Evolutionary conservation across 306 rosid genomes (phyloP).

Genomic region (Alnus glutinosa): DNA sequence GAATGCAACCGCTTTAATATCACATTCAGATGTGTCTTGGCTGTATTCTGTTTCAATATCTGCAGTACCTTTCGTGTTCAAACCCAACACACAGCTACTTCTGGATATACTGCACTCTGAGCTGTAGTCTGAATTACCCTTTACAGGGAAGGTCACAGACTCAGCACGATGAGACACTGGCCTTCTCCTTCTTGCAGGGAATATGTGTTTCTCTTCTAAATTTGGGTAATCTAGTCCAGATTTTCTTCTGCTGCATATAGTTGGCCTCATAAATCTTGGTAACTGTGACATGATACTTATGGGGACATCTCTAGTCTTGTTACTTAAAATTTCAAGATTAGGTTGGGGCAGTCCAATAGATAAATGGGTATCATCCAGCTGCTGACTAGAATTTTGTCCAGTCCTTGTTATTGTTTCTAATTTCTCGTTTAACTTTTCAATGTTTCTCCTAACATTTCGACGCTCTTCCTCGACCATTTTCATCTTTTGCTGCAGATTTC

Average conservation of each 20-base stretch:
- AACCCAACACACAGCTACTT: conserved; percentile 35
- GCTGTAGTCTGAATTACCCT: conserved; percentile 22
- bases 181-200: conserved; percentile 31
- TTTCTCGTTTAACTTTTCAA: conserved; percentile 30
- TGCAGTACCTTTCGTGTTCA: conserved; percentile 28
- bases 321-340: conserved; percentile 10
- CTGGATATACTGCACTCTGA: conserved; percentile 35
- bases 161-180: conserved; percentile 29
- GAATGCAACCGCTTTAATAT: conserved; percentile 18
- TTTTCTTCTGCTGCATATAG: conserved; percentile 36
- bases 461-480: conserved; percentile 36
- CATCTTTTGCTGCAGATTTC: conserved; percentile 30
- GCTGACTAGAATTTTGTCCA: conserved; percentile 18
- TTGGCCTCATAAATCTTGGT: conserved; percentile 48
- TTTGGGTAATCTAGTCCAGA: conserved; percentile 21
- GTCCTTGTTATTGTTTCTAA: conserved; percentile 22
- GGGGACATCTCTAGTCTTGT: conserved; percentile 4
- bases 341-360: conserved; percentile 1
- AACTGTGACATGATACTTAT: conserved; percentile 16
- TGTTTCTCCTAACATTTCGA: conserved; percentile 27
- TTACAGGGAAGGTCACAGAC: conserved; percentile 38
- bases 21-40: conserved; percentile 35
- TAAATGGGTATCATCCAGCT: conserved; percentile 23
- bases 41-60: conserved; percentile 35
- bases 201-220: conserved; percentile 19